Base-by-base conservation (phyloP, 805 yeast genomes). In the Zygoascus biomembranicola region DNA sequence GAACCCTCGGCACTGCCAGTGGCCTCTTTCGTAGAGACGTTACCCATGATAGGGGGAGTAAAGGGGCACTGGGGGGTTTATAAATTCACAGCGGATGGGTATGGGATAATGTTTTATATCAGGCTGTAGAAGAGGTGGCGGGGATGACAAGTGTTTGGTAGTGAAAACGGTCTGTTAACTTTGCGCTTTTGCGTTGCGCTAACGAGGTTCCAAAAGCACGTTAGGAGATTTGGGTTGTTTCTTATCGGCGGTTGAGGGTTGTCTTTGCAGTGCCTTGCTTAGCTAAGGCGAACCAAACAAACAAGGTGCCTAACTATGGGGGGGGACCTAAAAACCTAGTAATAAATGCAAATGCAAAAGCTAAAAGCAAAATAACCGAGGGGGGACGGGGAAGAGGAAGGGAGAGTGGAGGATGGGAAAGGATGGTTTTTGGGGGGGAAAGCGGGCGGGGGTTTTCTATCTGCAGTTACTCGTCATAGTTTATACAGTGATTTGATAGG, bases 1-100 rank as follows among this genome's bases (percentile, higher is more conserved):
- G n/a, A 23, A 16, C 26, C 16, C 32, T 13, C 23, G 42, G 37
- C 42, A 32, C 42, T 50, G 32, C 19, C 18, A 9, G 28, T 44
- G 19, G 55, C 46, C 49, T 55, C 58, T 45, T 57, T 57, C 14
- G 57, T 51, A 13, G 57, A 51, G 16, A 53, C 58, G 58, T 57
- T 57, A 31, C 60, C 60, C 60, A 57, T 57, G 58, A 45, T 44
- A 35, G 6, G 28, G 28, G 28, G 28, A 23, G n/a, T 23, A 23
- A 23, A 23, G 6, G 6, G 6, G 6, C 6, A 23, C 28, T 23
- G 3, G 6, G 6, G 28, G 3, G 6, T 23, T 23, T 23, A 6
- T 23, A 4, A 23, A 4, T 23, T 23, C 3, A 6, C 3, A 23
- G 28, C 28, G 28, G 28, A 23, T 23, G 3, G 28, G 28, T 23